A percentile compares a stretch with the other conserved stretches of the same genome.
phyloP scores from a whole-genome alignment of 2,329 filamentous ascomycete genomes.

The Neofusicoccum sp. region DNA sequence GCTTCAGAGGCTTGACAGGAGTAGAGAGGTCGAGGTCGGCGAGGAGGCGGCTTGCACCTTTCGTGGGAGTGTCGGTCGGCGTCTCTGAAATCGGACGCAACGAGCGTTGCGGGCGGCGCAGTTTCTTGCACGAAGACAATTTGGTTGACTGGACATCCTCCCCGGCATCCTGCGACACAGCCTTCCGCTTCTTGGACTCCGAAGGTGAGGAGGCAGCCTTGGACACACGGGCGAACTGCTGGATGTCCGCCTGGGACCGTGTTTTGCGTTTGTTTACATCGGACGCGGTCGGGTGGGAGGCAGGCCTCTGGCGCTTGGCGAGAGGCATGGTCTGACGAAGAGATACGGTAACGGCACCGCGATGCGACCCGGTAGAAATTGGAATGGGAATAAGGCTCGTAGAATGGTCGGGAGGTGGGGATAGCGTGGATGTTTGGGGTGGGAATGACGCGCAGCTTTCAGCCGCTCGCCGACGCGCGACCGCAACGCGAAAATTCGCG shows the following conservation, averaged over 20 bases:
- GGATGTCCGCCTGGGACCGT: slow-evolving; percentile 12
- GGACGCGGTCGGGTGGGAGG: slow-evolving; percentile 1
- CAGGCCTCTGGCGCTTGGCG: neutral
- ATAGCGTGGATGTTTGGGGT: neutral
- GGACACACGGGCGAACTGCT: slow-evolving; percentile 9
- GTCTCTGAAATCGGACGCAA: slow-evolving; percentile 21
- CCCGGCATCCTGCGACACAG: neutral
- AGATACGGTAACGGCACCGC: neutral
- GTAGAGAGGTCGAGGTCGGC: slow-evolving; percentile 25
- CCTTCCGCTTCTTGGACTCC: slow-evolving; percentile 16
- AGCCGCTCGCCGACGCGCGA: no score
- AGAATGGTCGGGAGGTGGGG: neutral
- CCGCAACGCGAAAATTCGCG: slow-evolving; percentile 14
- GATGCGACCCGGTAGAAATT: neutral
- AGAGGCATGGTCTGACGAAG: slow-evolving; percentile 3
- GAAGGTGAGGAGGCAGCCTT: neutral
- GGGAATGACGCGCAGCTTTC: neutral
- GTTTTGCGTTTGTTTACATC: slow-evolving; percentile 14
- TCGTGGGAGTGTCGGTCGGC: slow-evolving; percentile 34
- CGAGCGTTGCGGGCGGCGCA: slow-evolving; percentile 4
- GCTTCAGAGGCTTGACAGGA: slow-evolving; percentile 20
- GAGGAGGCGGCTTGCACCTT: slow-evolving; percentile 33
- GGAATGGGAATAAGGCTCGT: slow-evolving; percentile 6
- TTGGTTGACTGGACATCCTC: neutral
- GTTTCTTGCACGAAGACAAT: slow-evolving; percentile 13